Evolutionary conservation across 805 yeast genomes (phyloP), one percentile per base, ranked within the genome.

Genomic region (Lipomyces chichibuensis): DNA sequence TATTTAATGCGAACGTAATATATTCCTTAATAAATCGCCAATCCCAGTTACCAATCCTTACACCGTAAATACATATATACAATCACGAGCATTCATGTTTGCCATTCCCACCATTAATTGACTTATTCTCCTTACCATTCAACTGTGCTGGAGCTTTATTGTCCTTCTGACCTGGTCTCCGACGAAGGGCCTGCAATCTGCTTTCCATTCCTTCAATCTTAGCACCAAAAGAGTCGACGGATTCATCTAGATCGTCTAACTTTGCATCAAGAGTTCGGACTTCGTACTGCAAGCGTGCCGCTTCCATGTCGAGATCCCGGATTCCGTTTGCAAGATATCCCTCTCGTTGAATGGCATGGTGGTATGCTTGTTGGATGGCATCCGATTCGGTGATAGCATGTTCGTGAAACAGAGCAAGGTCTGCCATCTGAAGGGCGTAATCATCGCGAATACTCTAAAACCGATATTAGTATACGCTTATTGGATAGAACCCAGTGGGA

Each of bases 201-300:
- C 53, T 25, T 46, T 82, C 84, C 57, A 82, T 66, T 4, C 69
- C 62, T 25, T 72, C 77, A 49, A 82, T 80, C 69, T 80, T 79
- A 20, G 72, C 56, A 9, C 75, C 78, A 76, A 85, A 85, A 49
- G 81, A 75, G 57, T 81, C 78, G 64, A 86, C 81, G 57, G 87
- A 82, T 33, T 87, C 87, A 71, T 88, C 90, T 7, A 89, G 88
- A 72, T 90, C 95, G 56, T 85, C 82, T 58, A 90, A 83, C 71
- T 89, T 87, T 27, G 84, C 83, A 39, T 83, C 83, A 37, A 90
- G 76, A 54, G 87, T 78, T 25, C 89, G 77, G 57, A 87, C 79
- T 74, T 90, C 94, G 75, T 90, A 90, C 71, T 86, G 85, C 60
- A 90, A 75, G 68, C 88, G 80, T 2, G 90, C 87, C 43, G 85